These are phyloP conservation scores for Strobilomyces dryophilus DNA, from an alignment of 768 basidiomycete genomes.

Conservation along the genomic window DNA sequence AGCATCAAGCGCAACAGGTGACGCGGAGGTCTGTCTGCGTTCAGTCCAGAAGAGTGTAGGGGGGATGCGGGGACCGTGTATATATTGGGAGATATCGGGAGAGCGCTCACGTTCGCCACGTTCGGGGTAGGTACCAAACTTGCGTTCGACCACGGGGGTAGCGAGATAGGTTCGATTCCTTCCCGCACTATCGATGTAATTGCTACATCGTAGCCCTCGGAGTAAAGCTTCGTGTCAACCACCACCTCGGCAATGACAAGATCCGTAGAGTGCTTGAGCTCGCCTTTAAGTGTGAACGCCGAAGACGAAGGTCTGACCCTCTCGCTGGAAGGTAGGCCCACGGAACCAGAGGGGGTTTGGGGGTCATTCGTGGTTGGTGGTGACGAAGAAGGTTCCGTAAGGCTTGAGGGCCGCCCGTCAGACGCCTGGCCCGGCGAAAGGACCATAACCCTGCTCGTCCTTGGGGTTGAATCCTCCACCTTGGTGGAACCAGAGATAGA, in stretches of 20 bases:
- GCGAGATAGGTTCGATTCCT: conserved; percentile 34
- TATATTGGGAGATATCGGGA: conserved; percentile 57
- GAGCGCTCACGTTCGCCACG: conserved; percentile 16
- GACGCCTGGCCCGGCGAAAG: conserved; percentile 19
- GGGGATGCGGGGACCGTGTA: conserved; percentile 81
- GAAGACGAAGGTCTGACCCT: conserved; percentile 37
- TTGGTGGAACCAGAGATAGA: conserved; percentile 14
- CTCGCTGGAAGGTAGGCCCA: conserved; percentile 34
- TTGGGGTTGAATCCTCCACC: conserved; percentile 37
- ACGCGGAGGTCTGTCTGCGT: conserved; percentile 48
- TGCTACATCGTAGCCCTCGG: conserved; percentile 62
- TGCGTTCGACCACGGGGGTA: conserved; percentile 15
- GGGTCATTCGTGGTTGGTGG: conserved; percentile 20
- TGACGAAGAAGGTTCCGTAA: conserved; percentile 19
- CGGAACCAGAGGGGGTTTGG: conserved; percentile 22
- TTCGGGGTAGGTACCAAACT: background rate
- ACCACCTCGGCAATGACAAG: conserved; percentile 75
- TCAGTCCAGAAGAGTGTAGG: conserved; percentile 68
- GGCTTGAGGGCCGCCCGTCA: conserved; percentile 12
- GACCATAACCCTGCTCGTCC: conserved; percentile 36
- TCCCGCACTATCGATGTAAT: conserved; percentile 43
- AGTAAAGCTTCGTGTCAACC: conserved; percentile 77
- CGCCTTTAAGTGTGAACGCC: conserved; percentile 59
- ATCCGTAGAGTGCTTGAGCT: conserved; percentile 60
- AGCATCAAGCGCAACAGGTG: conserved; percentile 76